Conservation (phyloP, 2,329 filamentous ascomycete species). For the Davidsoniella virescens region DNA sequence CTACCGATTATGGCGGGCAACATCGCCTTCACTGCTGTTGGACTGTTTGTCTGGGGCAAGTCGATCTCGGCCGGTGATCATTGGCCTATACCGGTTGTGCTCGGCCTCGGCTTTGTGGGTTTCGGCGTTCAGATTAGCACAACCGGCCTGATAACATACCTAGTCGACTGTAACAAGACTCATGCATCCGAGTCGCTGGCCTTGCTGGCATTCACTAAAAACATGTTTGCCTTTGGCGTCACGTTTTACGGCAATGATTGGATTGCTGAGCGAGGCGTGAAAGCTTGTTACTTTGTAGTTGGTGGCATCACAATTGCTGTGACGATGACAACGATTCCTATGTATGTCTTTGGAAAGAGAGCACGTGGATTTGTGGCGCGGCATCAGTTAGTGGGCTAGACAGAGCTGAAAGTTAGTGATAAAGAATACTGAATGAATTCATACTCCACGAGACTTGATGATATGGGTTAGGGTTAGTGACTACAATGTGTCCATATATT, state of each 20-base stretch:
- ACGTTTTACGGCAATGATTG: constrained; percentile 25
- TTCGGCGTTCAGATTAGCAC: constrained; percentile 23
- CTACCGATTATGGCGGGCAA: constrained; percentile 22
- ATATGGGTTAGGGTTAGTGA: too few relatives aligned
- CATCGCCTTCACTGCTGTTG: constrained; percentile 21
- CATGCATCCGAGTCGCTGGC: constrained; percentile 24
- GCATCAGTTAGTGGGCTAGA: not conserved
- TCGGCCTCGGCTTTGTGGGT: constrained; percentile 21
- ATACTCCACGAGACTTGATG: too few relatives aligned
- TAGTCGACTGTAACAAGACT: constrained; percentile 24
- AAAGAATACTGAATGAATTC: too few relatives aligned
- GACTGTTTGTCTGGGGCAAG: constrained; percentile 22
- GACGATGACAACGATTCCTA: constrained; percentile 22
- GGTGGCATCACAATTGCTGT: constrained; percentile 12
- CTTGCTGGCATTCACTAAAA: constrained; percentile 25
- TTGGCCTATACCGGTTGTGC: constrained; percentile 19
- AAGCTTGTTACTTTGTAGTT: constrained; percentile 13
- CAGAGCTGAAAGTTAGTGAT: too few relatives aligned
- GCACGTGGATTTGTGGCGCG: constrained; percentile 10
- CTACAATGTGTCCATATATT: too few relatives aligned
- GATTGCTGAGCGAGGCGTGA: constrained; percentile 21
- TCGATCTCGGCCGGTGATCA: constrained; percentile 15
- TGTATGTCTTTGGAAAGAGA: constrained; percentile 13
- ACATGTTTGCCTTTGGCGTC: constrained; percentile 23
- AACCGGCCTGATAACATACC: constrained; percentile 23